Evolutionary conservation across 495 filamentous ascomycete species (phyloP), one percentile per base, ranked within the genome.

Genomic region (Penicillium goetzii): DNA sequence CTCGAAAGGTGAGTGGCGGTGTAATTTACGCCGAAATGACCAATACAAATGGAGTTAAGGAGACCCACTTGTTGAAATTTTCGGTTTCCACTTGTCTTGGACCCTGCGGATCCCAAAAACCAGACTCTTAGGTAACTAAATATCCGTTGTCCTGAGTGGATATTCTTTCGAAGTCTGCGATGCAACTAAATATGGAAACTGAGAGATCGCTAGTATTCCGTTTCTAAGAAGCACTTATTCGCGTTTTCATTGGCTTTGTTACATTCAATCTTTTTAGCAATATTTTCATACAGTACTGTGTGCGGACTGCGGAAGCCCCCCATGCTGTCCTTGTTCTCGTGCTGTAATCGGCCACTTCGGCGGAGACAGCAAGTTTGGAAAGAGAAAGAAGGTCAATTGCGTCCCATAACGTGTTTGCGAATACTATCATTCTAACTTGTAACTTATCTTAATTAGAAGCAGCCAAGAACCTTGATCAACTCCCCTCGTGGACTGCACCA

Each of bases 401-500:
- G 2, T 17, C 3, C 19, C 28, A n/a, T 19, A 49, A 45, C 9
- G 21, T n/a, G 15, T 14, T 15, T 14, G 17, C 17, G 9, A 21
- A 49, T 23, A 28, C 4, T 26, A 11, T 45, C 17, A 34, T 32
- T 19, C 56, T 58, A 10, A 58, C 41, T 12, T 47, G 21, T 32
- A 40, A 21, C 23, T 19, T 49, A 49, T 30, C 11, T 23, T 14
- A 1, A 23, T 32, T 40, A 78, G 72, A 77, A 40, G 64, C 70
- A 49, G 73, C 68, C 12, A 55, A 68, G 19, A 40, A 71, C 36
- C 62, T 77, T 36, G 71, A 78, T 58, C 53, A 71, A n/a, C 64
- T 71, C 9, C 66, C 74, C 17, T 75, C 76, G 65, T 76, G 75
- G 75, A 63, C 67, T 56, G 70, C 68, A 11, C 67, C 70, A 7